Base-by-base conservation (phyloP, 768 basidiomycete species). In the Termitomyces sp. region DNA sequence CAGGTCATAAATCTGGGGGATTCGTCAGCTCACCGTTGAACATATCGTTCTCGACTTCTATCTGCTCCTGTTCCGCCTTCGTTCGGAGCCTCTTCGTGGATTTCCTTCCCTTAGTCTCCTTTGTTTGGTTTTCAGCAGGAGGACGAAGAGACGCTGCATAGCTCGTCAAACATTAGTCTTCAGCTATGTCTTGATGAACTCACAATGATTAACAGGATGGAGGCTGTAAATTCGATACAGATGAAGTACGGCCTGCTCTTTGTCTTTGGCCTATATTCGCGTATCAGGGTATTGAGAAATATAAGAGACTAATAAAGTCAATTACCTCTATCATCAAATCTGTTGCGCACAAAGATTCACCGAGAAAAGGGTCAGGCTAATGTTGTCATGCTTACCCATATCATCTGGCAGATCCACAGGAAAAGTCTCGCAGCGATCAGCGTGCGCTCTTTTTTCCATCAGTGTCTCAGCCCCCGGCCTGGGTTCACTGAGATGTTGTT, bases 401-500 rank as follows among this genome's bases (percentile, higher is more conserved):
- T 87, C 87, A 60, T 83, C 81, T 0, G 86, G 86, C 29, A 90
- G 65, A 59, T 83, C 83, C 0, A 65, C 65, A 1, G 90, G 91
- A 27, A 96, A 73, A 29, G 64, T 70, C 62, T 86, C 76, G 65
- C 92, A 95, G 21, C 94, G 79, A 65, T 95, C 90, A 0, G 93
- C 82, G 66, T 97, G 95, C 5, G 92, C 93, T 59, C 95, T 79
- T 61, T 84, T 74, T 69, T 95, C 92, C 89, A 94, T 95, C 27
- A 92, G 70, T 2, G 83, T 86, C 37, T 82, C 82, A 5, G 94
- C 92, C 2, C 94, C 93, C 2, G 85, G 82, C n/a, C 93, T 77
- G n/a, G 89, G 85, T 64, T 95, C 92, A 48, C 90, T 93, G 11
- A 96, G 81, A 71, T 98, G 95, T 67, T 96, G 95, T 72, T 97